Evolutionary conservation across 2,329 filamentous ascomycete genomes (phyloP).

Genomic region (Apiospora koreana): DNA sequence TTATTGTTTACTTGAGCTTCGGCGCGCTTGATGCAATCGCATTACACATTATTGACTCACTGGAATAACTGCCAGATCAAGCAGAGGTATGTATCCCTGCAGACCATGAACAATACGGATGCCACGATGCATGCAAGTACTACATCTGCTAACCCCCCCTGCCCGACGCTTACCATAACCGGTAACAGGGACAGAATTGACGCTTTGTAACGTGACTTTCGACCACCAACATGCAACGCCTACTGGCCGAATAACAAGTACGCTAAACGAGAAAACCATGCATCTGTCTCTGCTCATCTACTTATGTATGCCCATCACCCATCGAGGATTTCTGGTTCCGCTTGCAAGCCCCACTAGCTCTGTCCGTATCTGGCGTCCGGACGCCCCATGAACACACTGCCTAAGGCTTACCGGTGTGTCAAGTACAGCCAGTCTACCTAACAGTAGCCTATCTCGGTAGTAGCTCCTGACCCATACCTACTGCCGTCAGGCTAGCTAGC

Average conservation of each 20-base stretch:
- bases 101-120: background rate
- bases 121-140: background rate
- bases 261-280: background rate
- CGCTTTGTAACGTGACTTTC: background rate
- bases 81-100: background rate
- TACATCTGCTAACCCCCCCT: too few relatives aligned
- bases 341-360: background rate
- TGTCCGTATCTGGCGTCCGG: background rate
- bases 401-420: background rate
- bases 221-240: background rate
- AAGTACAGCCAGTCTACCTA: background rate
- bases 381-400: background rate
- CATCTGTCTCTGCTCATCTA: background rate
- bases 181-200: background rate
- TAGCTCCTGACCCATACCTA: background rate
- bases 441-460: background rate
- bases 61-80: too few relatives aligned
- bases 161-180: background rate
- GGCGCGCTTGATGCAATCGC: background rate
- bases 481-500: background rate
- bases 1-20: background rate
- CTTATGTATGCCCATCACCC: background rate
- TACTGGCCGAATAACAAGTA: background rate
- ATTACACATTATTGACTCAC: too few relatives aligned
- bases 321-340: background rate